phyloP scores from a whole-genome alignment of 1,139 yeast genomes.

The Lodderomyces theae region DNA sequence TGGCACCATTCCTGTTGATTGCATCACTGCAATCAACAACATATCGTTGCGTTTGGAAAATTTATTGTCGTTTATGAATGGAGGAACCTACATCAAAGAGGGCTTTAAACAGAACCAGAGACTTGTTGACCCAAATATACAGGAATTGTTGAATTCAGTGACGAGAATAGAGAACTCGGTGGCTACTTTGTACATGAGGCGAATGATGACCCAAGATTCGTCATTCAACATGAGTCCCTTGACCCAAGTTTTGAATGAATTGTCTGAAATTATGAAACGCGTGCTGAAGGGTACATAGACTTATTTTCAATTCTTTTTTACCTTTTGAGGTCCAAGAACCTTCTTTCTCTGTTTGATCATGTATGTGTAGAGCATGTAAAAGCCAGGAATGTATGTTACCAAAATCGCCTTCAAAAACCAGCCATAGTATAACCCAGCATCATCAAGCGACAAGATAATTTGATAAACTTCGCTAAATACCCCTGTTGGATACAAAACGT shows the following conservation, averaged over 20 bases:
- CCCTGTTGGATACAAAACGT: constrained; percentile 84
- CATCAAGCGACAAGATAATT: constrained; percentile 63
- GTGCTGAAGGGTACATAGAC: not conserved
- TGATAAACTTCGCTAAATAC: constrained; percentile 79
- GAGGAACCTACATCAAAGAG: constrained; percentile 27
- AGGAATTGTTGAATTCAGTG: constrained; percentile 49
- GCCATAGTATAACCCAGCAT: constrained; percentile 57
- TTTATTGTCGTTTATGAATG: constrained; percentile 40
- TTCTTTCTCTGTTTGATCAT: constrained; percentile 86
- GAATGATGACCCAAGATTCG: constrained; percentile 24
- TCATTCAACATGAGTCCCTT: constrained; percentile 22
- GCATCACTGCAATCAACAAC: constrained; percentile 47
- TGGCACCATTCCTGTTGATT: constrained; percentile 43
- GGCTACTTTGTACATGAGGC: constrained; percentile 33
- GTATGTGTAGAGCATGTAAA: constrained; percentile 79
- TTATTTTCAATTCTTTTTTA: constrained; percentile 1
- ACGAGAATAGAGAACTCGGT: constrained; percentile 63
- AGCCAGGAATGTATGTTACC: constrained; percentile 77
- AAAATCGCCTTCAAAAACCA: constrained; percentile 56
- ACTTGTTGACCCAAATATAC: constrained; percentile 1
- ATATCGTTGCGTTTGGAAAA: constrained; percentile 50
- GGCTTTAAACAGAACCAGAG: constrained; percentile 16
- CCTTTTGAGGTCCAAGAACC: constrained; percentile 41
- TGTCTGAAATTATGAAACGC: constrained; percentile 2
- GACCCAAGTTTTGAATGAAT: constrained; percentile 24